phyloP scores from a whole-genome alignment of 768 basidiomycete genomes.

The Boletales sp. region DNA sequence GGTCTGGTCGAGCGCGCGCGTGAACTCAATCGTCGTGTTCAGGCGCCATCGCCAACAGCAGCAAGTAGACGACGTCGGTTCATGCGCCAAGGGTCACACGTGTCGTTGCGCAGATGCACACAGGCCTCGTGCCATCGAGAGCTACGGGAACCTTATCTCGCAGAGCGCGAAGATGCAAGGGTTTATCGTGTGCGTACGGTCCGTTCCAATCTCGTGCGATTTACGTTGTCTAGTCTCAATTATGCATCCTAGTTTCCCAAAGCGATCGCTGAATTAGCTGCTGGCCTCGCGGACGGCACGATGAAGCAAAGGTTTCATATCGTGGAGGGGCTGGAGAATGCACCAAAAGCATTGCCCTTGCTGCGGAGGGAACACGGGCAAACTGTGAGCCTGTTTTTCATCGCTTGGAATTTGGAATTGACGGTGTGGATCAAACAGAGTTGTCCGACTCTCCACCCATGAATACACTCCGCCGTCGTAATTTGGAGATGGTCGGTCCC shows the following conservation, averaged over 20 bases:
- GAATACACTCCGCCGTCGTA: neutral
- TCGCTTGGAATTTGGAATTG: slow-evolving; percentile 1
- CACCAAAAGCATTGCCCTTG: slow-evolving; percentile 66
- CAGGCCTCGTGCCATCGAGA: slow-evolving; percentile 62
- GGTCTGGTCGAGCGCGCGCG: neutral
- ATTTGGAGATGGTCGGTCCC: too few relatives aligned
- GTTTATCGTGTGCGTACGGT: slow-evolving; percentile 66
- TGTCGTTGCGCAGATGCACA: slow-evolving; percentile 40
- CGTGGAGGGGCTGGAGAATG: slow-evolving; percentile 70
- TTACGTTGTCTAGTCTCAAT: slow-evolving; percentile 55
- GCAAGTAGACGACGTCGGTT: too few relatives aligned
- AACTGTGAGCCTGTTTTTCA: slow-evolving; percentile 41
- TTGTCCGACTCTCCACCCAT: slow-evolving; percentile 55
- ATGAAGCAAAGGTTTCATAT: slow-evolving; percentile 80
- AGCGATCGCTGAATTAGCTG: slow-evolving; percentile 54
- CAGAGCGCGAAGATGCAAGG: slow-evolving; percentile 81
- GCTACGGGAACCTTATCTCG: slow-evolving; percentile 65
- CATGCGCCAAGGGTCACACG: too few relatives aligned
- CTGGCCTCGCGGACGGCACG: slow-evolving; percentile 61
- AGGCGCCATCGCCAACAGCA: too few relatives aligned
- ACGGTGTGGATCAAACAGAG: slow-evolving; percentile 33
- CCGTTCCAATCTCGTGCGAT: neutral
- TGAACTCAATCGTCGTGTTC: too few relatives aligned
- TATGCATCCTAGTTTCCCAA: slow-evolving; percentile 57
- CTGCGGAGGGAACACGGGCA: slow-evolving; percentile 77